Evolutionary conservation across 805 yeast species (phyloP).

Genomic region (Barnettozyma sucrosica): DNA sequence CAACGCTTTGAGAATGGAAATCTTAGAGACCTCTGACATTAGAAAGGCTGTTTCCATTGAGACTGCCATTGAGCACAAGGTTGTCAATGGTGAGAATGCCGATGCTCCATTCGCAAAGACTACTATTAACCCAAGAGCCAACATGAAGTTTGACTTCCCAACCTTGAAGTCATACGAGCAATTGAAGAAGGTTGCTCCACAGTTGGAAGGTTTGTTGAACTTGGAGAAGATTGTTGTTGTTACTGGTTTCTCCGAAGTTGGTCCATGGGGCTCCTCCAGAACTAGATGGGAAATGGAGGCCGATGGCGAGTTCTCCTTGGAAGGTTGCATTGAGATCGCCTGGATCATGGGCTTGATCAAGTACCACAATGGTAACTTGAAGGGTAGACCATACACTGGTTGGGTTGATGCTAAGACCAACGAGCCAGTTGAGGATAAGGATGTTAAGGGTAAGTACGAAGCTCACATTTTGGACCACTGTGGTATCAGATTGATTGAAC

Average conservation of each 20-base stretch:
- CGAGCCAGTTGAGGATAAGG: conserved; percentile 91
- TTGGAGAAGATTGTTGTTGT: conserved; percentile 89
- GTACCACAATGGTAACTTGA: conserved; percentile 86
- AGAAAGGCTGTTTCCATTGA: conserved; percentile 95
- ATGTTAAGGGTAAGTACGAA: conserved; percentile 89
- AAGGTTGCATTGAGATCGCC: conserved; percentile 98
- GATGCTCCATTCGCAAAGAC: conserved; percentile 80
- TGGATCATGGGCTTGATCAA: conserved; percentile 99
- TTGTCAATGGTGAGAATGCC: conserved; percentile 81
- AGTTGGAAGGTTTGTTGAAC: conserved; percentile 86
- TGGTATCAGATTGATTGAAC: conserved; percentile 95
- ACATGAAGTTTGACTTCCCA: conserved; percentile 93
- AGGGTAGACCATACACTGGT: conserved; percentile 89
- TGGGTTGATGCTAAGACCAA: conserved; percentile 96
- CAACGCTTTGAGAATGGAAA: conserved; percentile 66
- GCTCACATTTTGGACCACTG: conserved; percentile 81
- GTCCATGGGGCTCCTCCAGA: conserved; percentile 99
- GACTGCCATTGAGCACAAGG: conserved; percentile 76
- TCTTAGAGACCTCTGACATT: conserved; percentile 78
- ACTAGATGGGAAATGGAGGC: conserved; percentile 99
- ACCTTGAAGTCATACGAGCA: conserved; percentile 70
- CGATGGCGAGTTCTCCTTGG: conserved; percentile 86
- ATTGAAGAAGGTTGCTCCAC: conserved; percentile 60
- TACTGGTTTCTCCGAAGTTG: conserved; percentile 97
- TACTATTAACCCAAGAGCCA: conserved; percentile 86